These are phyloP conservation scores for Monilinia polystroma DNA, from an alignment of 2,329 filamentous ascomycete genomes.

Conservation along the genomic window DNA sequence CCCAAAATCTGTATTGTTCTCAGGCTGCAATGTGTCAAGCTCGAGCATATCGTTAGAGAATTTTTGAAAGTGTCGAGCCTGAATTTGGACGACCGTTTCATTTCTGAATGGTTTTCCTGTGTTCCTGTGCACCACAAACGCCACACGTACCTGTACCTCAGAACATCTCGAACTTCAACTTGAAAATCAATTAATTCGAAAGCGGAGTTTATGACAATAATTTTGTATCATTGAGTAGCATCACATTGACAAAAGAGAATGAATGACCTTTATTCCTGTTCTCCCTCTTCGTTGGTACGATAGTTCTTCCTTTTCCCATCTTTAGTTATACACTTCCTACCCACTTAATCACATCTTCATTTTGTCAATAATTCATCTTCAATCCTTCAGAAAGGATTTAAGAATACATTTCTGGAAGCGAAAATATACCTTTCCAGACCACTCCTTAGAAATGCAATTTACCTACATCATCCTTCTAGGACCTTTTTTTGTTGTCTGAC, in stretches of 20 bases:
- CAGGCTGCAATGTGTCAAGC: background rate
- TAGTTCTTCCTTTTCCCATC: background rate
- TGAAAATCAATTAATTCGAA: background rate
- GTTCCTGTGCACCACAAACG: background rate
- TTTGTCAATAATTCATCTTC: background rate
- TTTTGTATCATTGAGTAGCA: background rate
- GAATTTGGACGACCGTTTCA: constrained; percentile 10
- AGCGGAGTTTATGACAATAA: constrained; percentile 3
- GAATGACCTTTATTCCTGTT: background rate
- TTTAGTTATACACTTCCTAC: background rate
- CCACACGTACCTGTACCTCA: background rate
- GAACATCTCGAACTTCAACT: background rate
- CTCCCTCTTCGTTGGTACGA: background rate
- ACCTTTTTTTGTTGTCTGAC: background rate
- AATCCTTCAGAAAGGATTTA: background rate
- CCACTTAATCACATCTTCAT: background rate
- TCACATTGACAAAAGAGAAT: background rate
- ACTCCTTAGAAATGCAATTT: background rate
- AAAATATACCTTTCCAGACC: background rate
- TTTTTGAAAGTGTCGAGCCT: background rate
- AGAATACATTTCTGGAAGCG: background rate
- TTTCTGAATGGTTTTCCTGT: background rate
- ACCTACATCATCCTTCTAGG: background rate
- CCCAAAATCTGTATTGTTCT: background rate
- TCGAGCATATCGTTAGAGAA: background rate